Conservation (phyloP, 78 protist genomes). For the Pigoraptor vietnamica region DNA sequence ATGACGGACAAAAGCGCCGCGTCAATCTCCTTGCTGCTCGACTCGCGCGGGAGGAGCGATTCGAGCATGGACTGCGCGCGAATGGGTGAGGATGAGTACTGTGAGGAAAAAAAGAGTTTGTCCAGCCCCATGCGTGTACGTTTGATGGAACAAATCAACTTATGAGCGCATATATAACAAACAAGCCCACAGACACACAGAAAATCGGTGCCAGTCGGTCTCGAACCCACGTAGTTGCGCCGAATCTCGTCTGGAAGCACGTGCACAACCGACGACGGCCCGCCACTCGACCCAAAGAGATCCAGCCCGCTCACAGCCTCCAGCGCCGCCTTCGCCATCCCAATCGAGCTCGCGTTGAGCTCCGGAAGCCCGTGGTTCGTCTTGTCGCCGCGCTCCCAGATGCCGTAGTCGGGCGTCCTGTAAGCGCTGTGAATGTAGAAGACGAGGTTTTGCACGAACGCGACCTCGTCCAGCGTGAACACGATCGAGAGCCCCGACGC, state of each 20-base stretch:
- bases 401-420: conserved; percentile 32
- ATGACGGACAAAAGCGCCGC: not conserved
- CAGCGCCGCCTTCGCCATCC: conserved; percentile 39
- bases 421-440: conserved; percentile 24
- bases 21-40: conserved; percentile 9
- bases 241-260: conserved; percentile 26
- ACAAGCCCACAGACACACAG: too few species aligned
- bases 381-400: conserved; percentile 17
- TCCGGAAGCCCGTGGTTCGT: not conserved
- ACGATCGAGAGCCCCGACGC: not conserved
- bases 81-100: too few species aligned
- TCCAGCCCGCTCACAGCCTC: conserved; percentile 18
- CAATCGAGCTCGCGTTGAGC: conserved; percentile 27
- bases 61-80: not conserved
- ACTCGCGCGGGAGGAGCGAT: conserved; percentile 24
- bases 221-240: conserved; percentile 14
- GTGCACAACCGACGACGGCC: not conserved
- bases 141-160: too few species aligned
- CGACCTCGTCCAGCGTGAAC: not conserved
- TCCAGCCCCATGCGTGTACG: too few species aligned
- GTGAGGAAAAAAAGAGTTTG: too few species aligned
- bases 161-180: too few species aligned
- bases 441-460: conserved; percentile 21
- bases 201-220: too few species aligned
- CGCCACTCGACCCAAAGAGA: not conserved